Conservation (phyloP, 371 early-diverging fungal genomes). For the Gilbertella persicaria region DNA sequence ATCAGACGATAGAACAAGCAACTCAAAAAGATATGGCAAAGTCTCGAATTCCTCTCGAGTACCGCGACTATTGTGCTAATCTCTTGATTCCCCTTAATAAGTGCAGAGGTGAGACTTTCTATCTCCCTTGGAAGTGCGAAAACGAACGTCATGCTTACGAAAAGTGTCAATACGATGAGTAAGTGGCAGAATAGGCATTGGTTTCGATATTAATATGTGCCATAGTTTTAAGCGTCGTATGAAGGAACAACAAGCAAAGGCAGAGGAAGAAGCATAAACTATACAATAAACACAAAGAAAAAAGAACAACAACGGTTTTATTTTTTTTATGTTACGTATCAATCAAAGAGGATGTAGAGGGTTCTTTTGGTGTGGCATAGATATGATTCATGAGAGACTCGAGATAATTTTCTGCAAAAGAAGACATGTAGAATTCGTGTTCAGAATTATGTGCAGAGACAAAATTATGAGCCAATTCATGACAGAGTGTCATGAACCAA, state of each 20-base stretch:
- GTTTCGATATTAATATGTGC: background rate
- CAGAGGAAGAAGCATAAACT: slow-evolving; percentile 25
- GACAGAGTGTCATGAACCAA: slow-evolving; percentile 89
- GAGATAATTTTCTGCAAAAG: slow-evolving; percentile 79
- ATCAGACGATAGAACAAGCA: slow-evolving; percentile 63
- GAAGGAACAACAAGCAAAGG: slow-evolving; percentile 33
- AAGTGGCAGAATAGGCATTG: slow-evolving; percentile 25
- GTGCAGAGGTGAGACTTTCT: slow-evolving; percentile 84
- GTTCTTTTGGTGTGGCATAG: too few species aligned
- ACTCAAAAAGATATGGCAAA: slow-evolving; percentile 85
- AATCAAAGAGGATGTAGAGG: too few species aligned
- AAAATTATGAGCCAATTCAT: slow-evolving; percentile 91
- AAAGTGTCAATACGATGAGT: slow-evolving; percentile 97
- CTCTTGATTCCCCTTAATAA: slow-evolving; percentile 88
- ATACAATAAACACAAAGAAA: too few species aligned
- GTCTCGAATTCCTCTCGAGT: slow-evolving; percentile 83
- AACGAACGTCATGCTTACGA: slow-evolving; percentile 88
- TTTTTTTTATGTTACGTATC: too few species aligned
- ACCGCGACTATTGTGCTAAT: slow-evolving; percentile 94
- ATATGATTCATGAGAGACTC: slow-evolving; percentile 40
- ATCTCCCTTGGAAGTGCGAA: slow-evolving; percentile 92
- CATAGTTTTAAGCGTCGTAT: slow-evolving; percentile 34
- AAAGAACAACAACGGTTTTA: too few species aligned
- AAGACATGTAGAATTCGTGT: slow-evolving; percentile 75
- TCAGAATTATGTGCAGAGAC: slow-evolving; percentile 52